These are phyloP conservation scores for Lipomyces mesembrius DNA, from an alignment of 805 yeast species.

Conservation along the genomic window DNA sequence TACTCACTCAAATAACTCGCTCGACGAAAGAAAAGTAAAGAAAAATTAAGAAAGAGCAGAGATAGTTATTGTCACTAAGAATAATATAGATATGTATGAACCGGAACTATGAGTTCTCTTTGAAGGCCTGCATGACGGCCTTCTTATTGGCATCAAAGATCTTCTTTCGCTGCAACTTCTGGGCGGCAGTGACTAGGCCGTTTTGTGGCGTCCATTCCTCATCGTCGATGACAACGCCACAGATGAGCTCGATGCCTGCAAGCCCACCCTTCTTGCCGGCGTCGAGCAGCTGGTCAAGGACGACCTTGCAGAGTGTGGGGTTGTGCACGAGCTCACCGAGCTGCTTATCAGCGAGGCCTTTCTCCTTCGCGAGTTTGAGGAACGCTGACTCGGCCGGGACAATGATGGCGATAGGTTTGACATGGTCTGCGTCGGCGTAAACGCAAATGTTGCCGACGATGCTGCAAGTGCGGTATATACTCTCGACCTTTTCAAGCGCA, in stretches of 20 bases:
- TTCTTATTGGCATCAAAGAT: conserved; percentile 71
- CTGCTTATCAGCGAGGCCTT: conserved; percentile 56
- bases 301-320: conserved; percentile 57
- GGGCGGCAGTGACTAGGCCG: conserved; percentile 93
- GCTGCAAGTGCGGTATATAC: conserved; percentile 82
- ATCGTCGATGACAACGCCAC: conserved; percentile 75
- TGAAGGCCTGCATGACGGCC: conserved; percentile 69
- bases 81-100: background rate
- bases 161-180: conserved; percentile 91
- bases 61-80: background rate
- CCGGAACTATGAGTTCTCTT: conserved; percentile 21
- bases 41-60: background rate
- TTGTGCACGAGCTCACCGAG: conserved; percentile 59
- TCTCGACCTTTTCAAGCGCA: conserved; percentile 92
- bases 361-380: conserved; percentile 61
- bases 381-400: conserved; percentile 76
- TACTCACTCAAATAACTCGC: background rate
- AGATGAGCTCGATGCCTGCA: conserved; percentile 80
- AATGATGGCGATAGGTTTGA: conserved; percentile 90
- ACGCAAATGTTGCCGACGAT: conserved; percentile 83
- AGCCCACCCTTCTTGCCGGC: conserved; percentile 85
- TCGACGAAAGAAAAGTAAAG: background rate
- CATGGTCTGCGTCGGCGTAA: conserved; percentile 85
- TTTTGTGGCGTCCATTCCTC: conserved; percentile 98
- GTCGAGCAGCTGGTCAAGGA: conserved; percentile 62